Base-by-base conservation (phyloP, 2,329 filamentous ascomycete species). In the Elsinoe necatrix region DNA sequence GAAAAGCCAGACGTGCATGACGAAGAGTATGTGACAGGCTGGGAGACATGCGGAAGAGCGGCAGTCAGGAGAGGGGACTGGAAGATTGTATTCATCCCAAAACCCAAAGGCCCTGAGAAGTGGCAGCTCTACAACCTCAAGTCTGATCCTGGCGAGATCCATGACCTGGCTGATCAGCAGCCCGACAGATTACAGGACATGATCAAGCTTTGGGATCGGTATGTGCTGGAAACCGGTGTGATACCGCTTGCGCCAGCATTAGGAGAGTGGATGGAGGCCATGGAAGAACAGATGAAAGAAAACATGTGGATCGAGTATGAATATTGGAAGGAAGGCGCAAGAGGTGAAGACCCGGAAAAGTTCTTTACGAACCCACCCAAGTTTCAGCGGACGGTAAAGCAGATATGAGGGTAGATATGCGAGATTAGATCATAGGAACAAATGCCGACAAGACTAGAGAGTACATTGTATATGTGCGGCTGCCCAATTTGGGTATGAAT, bases 281-380 rank as follows among this genome's bases (percentile, higher is more conserved):
- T 78, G 62, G 81, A 84, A 67, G 80, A 77, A 58, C 80, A 84
- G 72, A 84, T 84, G 81, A 78, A 77, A 0, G 80, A 84, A 66
- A 81, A 83, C 63, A 79, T 77, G 5, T 83, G 80, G 81, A 83
- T 84, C 69, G 80, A 84, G 68, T 83, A 82, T 65, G 80, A 83
- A 67, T 84, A 83, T 61, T 84, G 80, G 80, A 77, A 79, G 59
- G 71, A 74, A 2, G 77, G 77, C 0, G 77, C 77, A 3, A 68
- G 77, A 31, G 29, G 25, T 7, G 68, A 71, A 20, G 60, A 67
- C 47, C 68, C 68, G n/a, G 63, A 69, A 58, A 63, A 65, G 54
- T 71, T 71, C 41, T 61, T 61, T 21, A 68, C 61, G 61, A 58
- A 65, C 11, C 63, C 67, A 34, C 65, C 65, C 11, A 64, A 66